Evolutionary conservation across 257 asterid species (phyloP), one percentile per base, ranked within the genome.

Genomic region (Penstemon eatonii): DNA sequence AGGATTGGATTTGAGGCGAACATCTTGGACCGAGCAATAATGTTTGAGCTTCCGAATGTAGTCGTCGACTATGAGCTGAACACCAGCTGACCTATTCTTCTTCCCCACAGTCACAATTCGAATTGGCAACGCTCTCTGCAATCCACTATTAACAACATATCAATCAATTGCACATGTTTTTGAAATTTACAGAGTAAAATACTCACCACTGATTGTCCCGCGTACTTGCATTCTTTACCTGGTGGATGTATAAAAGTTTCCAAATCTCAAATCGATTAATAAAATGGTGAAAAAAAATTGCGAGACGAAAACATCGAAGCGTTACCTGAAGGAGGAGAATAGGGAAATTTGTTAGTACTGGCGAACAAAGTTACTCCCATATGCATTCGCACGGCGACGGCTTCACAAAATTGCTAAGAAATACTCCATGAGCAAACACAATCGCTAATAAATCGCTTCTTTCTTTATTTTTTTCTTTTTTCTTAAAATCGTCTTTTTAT

Each of bases 71-170:
- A 84, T 67, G 67, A 90, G 84, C 78, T 88, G 89, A 69, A 90
- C 90, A 7, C 95, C 97, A 0, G 81, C 41, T 12, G 97, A 90
- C 78, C 95, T 79, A 25, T 25, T 25, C 80, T 82, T 86, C 89
- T 88, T 92, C 37, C 97, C 97, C 72, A 88, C 95, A 0, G 96
- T 82, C 8, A 92, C 71, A 64, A 92, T 75, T 66, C 97, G 88
- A 72, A 88, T 86, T 12, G 98, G 97, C 70, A 90, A 72, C 60
- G 90, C 81, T 74, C 93, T 79, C 88, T 86, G 80, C 77, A 70
- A 63, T 15, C 13, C 7, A 64, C 5, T 5, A 38, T 74, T 25
- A 39, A 47, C 6, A 37, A 40, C 44, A 55, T 52, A 60, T 40
- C 33, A 40, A 60, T 40, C 33, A 40, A 36, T 4, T 9, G 65